Base-by-base conservation (phyloP, 768 basidiomycete genomes). In the Wakefieldia striispora region DNA sequence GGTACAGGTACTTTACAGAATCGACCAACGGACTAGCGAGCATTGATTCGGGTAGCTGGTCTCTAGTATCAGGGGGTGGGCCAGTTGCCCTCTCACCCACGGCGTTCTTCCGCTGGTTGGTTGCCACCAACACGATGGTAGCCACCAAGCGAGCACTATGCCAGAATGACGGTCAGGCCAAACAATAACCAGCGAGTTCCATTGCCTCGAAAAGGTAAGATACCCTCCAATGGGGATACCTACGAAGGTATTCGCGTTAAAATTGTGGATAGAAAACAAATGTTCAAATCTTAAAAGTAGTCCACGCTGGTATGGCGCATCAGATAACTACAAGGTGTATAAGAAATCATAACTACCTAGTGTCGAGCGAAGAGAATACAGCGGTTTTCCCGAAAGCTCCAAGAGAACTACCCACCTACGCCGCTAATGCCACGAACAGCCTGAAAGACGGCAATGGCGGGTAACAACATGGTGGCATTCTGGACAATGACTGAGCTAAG, bases 401-500 rank as follows among this genome's bases (percentile, higher is more conserved):
- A 0, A 66, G 54, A 13, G 54, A 43, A n/a, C 47, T 41, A 21
- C 58, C 61, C 3, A 48, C 52, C 58, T 56, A 58, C 13, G 54
- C 49, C 1, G n/a, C 64, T 61, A 13, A 64, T 37, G 3, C 58
- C 61, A 1, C 66, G 50, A 4, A 58, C 52, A 14, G 43, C 48
- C 43, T 63, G 63, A 50, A 61, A 66, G n/a, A 49, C n/a, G 36
- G 61, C 58, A 35, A 66, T 56, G 42, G 70, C n/a, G 2, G 84
- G 81, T 36, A 86, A 62, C 45, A 84, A 72, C 4, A 61, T 54
- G 0, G 82, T 75, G n/a, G 84, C 84, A 31, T 24, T 50, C 41
- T 59, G 45, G 3, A 83, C 53, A 8, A 53, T 36, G 40, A 80
- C 75, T 49, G 19, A n/a, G 44, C 7, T 31, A 14, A 26, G 21